Base-by-base conservation (phyloP, 352 stramenopile species). In the Phytophthora citrophthora region DNA sequence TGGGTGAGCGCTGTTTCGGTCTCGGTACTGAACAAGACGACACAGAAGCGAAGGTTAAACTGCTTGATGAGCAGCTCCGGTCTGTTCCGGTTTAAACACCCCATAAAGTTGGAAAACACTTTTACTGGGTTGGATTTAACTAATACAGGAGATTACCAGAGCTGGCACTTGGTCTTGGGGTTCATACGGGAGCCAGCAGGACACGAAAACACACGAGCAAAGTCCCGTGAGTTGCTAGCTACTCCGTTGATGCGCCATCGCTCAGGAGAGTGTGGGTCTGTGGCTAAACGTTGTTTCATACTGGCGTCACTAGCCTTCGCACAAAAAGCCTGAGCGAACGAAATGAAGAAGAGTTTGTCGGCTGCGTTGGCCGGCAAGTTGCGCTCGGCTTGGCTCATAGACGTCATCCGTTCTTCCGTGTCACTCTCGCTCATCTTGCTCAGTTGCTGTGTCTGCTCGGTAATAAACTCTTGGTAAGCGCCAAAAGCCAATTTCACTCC, bases 191-290 rank as follows among this genome's bases (percentile, higher is more conserved):
- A 76, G 23, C 66, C 73, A 23, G 44, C 64, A 4, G 74, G 71
- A 40, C 87, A 95, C 26, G 73, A 72, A 48, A 91, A 95, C 3
- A 77, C 71, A 7, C 62, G 52, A 1, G 73, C 72, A 70, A 94
- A 95, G n/a, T 87, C 84, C 27, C 61, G 64, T 16, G 74, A 90
- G 67, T 95, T 95, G 70, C 86, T 94, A 44, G 88, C 73, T 23
- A 79, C 82, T 13, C 85, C 87, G 38, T 95, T 94, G 43, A 92
- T 80, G 32, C 87, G 87, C 85, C 85, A 92, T 50, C 76, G 69
- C 38, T 83, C 76, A 6, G 87, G 87, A 0, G 83, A 73, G 59
- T 95, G 85, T 16, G 78, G 72, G 26, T 94, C 85, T 26, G 75
- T 82, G 34, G 72, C 74, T 32, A 94, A 54, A 1, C 70, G 70